Base-by-base conservation (phyloP, 306 rosid genomes). In the Medicago arabica region DNA sequence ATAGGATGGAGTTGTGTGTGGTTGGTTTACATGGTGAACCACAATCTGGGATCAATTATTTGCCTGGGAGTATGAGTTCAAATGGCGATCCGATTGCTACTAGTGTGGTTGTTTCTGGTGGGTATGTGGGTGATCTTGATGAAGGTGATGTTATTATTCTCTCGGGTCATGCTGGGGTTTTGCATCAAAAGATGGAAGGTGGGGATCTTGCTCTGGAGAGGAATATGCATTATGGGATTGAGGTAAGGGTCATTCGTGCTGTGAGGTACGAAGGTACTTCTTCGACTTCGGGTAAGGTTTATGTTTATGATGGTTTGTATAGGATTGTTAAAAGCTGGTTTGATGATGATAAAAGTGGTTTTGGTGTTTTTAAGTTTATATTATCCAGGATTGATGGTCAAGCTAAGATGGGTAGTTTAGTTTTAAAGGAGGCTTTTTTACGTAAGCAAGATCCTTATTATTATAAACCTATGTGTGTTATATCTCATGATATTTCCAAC, bases 71-170 rank as follows among this genome's bases (percentile, higher is more conserved):
- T 79, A 87, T 92, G 86, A 90, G 98, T 81, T 85, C 97, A 13
- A 96, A 87, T 14, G 97, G 96, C 0, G 98, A 96, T 81, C 93
- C 99, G 1, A 89, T 96, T 77, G 99, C 99, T 2, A 96, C 99
- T 1, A 96, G 98, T 64, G 77, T 96, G 15, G 92, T 96, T 23
- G 98, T 92, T 31, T 96, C 99, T 0, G 98, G 98, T 21, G 98
- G 98, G 3, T 96, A 92, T 12, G 99, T 89, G 82, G 99, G 92
- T 59, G 99, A 92, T 49, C 84, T 87, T 34, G 99, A 96, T 67
- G 81, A 83, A 2, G 98, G 98, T 4, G 98, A 96, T 66, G 90
- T 88, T 28, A 87, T 96, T 59, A 90, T 89, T 21, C 92, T 92
- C 64, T 85, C 99, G 0, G 97, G 98, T n/a, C 99, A 96, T 62